These are phyloP conservation scores for Pythium scleroteichum DNA, from an alignment of 352 stramenopile species.

Conservation along the genomic window DNA sequence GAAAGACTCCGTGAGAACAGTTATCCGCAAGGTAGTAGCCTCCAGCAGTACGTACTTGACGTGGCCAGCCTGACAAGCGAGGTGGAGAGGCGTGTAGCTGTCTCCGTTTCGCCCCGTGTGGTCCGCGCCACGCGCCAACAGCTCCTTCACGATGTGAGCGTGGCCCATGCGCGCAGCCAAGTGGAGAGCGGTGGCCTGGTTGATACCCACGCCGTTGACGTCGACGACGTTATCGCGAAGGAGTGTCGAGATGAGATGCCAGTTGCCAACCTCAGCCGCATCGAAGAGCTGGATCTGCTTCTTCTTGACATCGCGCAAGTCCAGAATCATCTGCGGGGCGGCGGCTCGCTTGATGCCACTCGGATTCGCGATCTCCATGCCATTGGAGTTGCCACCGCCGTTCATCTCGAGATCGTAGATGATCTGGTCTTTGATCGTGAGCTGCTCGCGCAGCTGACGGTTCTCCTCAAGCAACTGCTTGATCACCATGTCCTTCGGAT, in stretches of 20 bases:
- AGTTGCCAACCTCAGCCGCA: conserved; percentile 81
- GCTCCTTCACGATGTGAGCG: conserved; percentile 69
- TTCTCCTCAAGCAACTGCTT: conserved; percentile 88
- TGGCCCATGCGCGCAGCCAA: conserved; percentile 78
- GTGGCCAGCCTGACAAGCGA: conserved; percentile 73
- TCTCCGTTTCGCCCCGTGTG: conserved; percentile 68
- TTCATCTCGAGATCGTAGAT: conserved; percentile 85
- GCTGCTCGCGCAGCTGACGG: conserved; percentile 67
- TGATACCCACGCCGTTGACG: conserved; percentile 86
- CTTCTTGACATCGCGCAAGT: conserved; percentile 85
- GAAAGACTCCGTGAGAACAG: conserved; percentile 20
- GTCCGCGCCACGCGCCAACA: conserved; percentile 70
- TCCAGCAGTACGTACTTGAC: conserved; percentile 38
- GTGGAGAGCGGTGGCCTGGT: conserved; percentile 83
- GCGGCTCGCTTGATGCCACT: conserved; percentile 42
- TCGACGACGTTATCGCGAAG: conserved; percentile 84
- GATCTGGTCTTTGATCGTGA: conserved; percentile 81
- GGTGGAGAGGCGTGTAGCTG: conserved; percentile 79
- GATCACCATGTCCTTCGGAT: conserved; percentile 86
- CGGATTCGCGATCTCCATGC: conserved; percentile 18
- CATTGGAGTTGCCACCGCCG: conserved; percentile 34
- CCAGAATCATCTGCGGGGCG: conserved; percentile 80
- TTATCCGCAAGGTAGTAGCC: neutral
- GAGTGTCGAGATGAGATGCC: conserved; percentile 77
- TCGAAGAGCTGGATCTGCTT: conserved; percentile 90